Evolutionary conservation across 345 rosid species (phyloP).

Genomic region (Limnanthes douglasii): DNA sequence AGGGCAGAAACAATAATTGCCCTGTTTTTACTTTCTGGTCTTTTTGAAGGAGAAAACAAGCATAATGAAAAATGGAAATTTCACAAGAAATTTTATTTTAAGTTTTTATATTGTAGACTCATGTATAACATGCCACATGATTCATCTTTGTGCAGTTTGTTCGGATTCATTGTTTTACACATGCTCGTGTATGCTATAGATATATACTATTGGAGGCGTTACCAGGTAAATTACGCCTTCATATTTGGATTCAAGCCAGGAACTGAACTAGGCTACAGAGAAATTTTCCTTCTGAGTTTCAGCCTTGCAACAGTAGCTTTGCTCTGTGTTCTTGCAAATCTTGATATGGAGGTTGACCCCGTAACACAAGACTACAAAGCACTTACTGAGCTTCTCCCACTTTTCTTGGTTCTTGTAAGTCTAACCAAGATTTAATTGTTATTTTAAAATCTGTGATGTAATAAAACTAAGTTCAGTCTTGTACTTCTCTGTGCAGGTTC

Average conservation of each 20-base stretch:
- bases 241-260: conserved; percentile 36
- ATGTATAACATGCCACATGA: background rate
- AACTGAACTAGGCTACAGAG: conserved; percentile 27
- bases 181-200: conserved; percentile 27
- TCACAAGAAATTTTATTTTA: background rate
- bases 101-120: background rate
- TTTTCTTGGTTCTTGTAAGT: conserved; percentile 21
- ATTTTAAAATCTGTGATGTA: too few species aligned
- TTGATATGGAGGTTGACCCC: conserved; percentile 45
- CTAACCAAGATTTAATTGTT: background rate
- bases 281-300: conserved; percentile 24
- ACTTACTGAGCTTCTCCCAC: conserved; percentile 36
- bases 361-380: conserved; percentile 24
- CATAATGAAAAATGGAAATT: background rate
- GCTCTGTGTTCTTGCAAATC: conserved; percentile 23
- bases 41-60: too few species aligned
- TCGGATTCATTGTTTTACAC: conserved; percentile 32
- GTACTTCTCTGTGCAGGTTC: conserved; percentile 4
- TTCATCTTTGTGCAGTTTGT: conserved; percentile 19
- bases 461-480: too few species aligned
- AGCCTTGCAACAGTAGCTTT: conserved; percentile 24
- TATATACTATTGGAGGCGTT: conserved; percentile 30
- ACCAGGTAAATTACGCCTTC: conserved; percentile 33
- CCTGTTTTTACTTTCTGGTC: too few species aligned
- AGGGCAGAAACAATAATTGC: too few species aligned